Percentiles rank a stretch among this genome's conserved stretches.
These are phyloP conservation scores for Penicillium hesseltinei DNA, from an alignment of 2,329 filamentous ascomycete genomes.

Conservation along the genomic window DNA sequence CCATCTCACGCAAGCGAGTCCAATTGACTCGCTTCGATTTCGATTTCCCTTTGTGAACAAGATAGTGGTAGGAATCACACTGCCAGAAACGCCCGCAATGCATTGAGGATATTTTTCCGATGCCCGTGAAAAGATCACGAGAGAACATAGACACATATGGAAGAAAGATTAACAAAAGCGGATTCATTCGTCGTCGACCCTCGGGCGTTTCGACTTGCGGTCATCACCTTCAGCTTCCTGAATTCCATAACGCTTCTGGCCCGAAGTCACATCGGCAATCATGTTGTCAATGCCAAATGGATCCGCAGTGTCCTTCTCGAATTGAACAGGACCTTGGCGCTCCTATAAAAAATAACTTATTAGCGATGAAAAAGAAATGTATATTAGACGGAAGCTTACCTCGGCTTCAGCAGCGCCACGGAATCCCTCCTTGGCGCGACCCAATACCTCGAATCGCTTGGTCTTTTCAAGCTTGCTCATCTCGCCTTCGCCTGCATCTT, in stretches of 20 bases:
- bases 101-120: constrained; percentile 18
- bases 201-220: constrained; percentile 64
- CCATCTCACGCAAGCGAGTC: neutral
- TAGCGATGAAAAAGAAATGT: neutral
- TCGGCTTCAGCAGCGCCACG: constrained; percentile 79
- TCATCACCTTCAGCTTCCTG: constrained; percentile 39
- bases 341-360: constrained; percentile 47
- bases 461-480: constrained; percentile 86
- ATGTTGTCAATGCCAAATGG: constrained; percentile 95
- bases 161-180: constrained; percentile 8
- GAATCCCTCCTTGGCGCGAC: constrained; percentile 79
- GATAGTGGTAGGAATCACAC: constrained; percentile 15
- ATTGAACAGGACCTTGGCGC: constrained; percentile 89
- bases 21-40: neutral
- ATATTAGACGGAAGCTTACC: constrained; percentile 47
- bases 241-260: constrained; percentile 47
- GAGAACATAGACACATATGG: constrained; percentile 14
- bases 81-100: constrained; percentile 32
- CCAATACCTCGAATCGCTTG: constrained; percentile 83
- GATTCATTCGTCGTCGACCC: constrained; percentile 67
- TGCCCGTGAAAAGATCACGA: constrained; percentile 5
- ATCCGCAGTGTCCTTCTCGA: constrained; percentile 83
- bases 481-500: constrained; percentile 74
- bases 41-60: neutral
- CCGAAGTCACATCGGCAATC: constrained; percentile 70